phyloP scores from a whole-genome alignment of 2,329 filamentous ascomycete species.

The Aspergillus aculeatinus region DNA sequence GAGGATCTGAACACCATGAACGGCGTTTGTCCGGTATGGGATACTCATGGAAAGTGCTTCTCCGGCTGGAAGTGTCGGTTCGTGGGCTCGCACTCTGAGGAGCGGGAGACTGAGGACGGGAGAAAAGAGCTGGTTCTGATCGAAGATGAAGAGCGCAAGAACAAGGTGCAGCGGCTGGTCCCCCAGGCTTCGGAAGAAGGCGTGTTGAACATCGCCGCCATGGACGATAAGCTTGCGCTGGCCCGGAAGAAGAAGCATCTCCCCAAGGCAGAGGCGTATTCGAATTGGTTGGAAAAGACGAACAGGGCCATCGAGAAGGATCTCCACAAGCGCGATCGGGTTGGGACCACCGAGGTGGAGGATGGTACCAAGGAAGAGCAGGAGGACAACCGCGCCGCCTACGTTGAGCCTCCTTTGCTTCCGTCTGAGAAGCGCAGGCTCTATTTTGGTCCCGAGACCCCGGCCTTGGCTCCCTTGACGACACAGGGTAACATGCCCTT shows the following conservation, averaged over 20 bases:
- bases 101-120: constrained; percentile 75
- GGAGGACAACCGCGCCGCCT: constrained; percentile 74
- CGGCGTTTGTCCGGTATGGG: constrained; percentile 79
- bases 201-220: constrained; percentile 71
- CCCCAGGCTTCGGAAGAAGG: constrained; percentile 53
- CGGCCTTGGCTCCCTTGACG: constrained; percentile 87
- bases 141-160: constrained; percentile 53
- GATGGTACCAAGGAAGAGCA: constrained; percentile 43
- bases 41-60: constrained; percentile 71
- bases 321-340: constrained; percentile 46
- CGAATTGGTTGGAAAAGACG: constrained; percentile 73
- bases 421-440: constrained; percentile 90
- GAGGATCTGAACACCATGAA: constrained; percentile 74
- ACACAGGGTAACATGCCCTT: constrained; percentile 97
- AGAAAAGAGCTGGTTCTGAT: constrained; percentile 76
- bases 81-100: constrained; percentile 79
- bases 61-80: constrained; percentile 96
- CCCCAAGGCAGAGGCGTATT: constrained; percentile 71
- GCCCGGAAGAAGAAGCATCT: constrained; percentile 70
- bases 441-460: constrained; percentile 93
- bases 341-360: constrained; percentile 29
- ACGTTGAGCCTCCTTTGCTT: constrained; percentile 80
- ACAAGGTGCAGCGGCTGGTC: constrained; percentile 33
- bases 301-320: constrained; percentile 50
- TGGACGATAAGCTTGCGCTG: constrained; percentile 70